Percentiles rank a stretch among this genome's conserved stretches.
phyloP scores from a whole-genome alignment of 345 rosid genomes.

The thale cress (Arabidopsis thaliana) region DNA sequence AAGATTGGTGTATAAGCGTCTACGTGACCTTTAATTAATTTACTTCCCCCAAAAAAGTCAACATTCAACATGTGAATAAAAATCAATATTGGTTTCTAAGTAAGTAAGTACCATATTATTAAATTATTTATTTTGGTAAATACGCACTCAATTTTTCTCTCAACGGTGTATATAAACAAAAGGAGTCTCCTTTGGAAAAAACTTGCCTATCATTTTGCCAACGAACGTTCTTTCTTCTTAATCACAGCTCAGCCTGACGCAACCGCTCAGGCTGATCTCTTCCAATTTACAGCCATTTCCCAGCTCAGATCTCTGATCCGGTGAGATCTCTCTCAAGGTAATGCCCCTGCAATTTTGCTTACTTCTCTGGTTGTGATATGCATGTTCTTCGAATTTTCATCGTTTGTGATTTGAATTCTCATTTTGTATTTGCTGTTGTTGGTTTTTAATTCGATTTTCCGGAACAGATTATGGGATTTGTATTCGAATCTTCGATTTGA shows the following conservation, averaged over 20 bases:
- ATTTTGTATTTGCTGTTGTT: neutral
- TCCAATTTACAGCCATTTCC: neutral
- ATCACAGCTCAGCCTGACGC: slow-evolving; percentile 43
- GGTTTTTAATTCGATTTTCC: too few species aligned
- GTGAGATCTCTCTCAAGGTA: slow-evolving; percentile 31
- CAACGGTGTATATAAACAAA: neutral
- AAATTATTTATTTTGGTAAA: neutral
- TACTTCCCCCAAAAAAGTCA: slow-evolving; percentile 25
- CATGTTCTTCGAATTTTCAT: slow-evolving; percentile 16
- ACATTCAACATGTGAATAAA: neutral
- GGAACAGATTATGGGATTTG: slow-evolving; percentile 12
- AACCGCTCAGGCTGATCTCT: slow-evolving; percentile 27
- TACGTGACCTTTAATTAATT: slow-evolving; percentile 20
- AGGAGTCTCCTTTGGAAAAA: neutral
- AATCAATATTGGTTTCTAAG: neutral
- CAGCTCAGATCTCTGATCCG: slow-evolving; percentile 29
- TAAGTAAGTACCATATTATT: too few species aligned
- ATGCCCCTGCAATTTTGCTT: slow-evolving; percentile 1
- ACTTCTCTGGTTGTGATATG: slow-evolving; percentile 7
- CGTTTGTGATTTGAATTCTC: slow-evolving; percentile 1
- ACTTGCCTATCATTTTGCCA: slow-evolving; percentile 34
- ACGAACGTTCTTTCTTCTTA: slow-evolving; percentile 5
- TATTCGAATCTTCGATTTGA: neutral
- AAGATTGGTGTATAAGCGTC: slow-evolving; percentile 2
- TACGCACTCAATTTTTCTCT: slow-evolving; percentile 7